Evolutionary conservation across 257 asterid species (phyloP).

Genomic region (Mentha longifolia): DNA sequence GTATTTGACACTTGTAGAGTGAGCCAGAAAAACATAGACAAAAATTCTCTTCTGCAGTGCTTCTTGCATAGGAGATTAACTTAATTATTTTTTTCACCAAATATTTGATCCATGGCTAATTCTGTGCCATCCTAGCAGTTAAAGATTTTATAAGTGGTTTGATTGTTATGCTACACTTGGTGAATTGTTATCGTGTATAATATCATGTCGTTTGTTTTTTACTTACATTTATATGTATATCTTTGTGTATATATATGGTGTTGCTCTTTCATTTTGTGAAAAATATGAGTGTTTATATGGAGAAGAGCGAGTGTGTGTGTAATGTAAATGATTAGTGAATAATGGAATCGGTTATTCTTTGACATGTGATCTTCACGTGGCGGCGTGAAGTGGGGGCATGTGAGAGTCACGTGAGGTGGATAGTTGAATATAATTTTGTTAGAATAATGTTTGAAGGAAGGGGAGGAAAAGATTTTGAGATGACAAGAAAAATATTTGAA

Average conservation of each 20-base stretch:
- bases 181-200: neutral
- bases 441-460: neutral
- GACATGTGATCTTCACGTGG: constrained; percentile 25
- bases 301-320: neutral
- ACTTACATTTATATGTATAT: neutral
- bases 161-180: neutral
- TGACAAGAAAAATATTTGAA: neutral
- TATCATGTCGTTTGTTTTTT: neutral
- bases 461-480: neutral
- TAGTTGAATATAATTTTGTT: neutral
- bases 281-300: neutral
- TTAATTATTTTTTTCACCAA: neutral
- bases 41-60: neutral
- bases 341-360: neutral
- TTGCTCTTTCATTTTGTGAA: neutral
- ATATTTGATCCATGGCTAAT: neutral
- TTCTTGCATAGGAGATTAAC: neutral
- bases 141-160: neutral
- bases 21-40: neutral
- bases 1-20: constrained; percentile 4
- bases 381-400: constrained; percentile 15
- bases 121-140: neutral
- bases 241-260: neutral
- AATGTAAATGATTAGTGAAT: constrained; percentile 13
- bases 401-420: constrained; percentile 34